Conservation (phyloP, 352 stramenopile species). For the Globisporangium camurandrum region DNA sequence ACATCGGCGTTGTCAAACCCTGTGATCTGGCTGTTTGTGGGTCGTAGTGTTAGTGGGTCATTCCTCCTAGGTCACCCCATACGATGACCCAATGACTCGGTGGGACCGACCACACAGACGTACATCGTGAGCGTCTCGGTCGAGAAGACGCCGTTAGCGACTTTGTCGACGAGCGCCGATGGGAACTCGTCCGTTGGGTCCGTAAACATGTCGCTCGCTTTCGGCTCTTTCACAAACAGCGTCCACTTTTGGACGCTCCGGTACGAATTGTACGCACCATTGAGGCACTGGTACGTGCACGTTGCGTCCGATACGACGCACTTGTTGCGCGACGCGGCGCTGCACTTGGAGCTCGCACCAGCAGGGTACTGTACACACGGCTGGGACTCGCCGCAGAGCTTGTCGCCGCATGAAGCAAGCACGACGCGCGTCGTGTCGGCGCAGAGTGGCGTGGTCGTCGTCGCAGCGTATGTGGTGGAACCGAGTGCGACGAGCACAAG, state of each 20-base stretch:
- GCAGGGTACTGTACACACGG: slow-evolving; percentile 57
- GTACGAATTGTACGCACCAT: slow-evolving; percentile 32
- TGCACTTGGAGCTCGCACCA: slow-evolving; percentile 29
- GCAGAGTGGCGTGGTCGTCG: slow-evolving; percentile 30
- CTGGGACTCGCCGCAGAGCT: slow-evolving; percentile 22
- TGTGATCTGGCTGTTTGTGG: slow-evolving; percentile 47
- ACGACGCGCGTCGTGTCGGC: slow-evolving; percentile 25
- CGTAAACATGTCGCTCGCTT: slow-evolving; percentile 32
- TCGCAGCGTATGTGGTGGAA: background rate
- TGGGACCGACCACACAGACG: slow-evolving; percentile 12
- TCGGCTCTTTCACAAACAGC: slow-evolving; percentile 64
- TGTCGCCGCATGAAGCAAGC: slow-evolving; percentile 41
- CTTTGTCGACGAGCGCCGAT: slow-evolving; percentile 38
- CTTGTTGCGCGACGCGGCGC: slow-evolving; percentile 32
- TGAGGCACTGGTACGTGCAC: slow-evolving; percentile 68
- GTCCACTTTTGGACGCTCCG: slow-evolving; percentile 33
- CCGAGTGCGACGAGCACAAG: slow-evolving; percentile 1
- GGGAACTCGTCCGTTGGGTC: slow-evolving; percentile 25
- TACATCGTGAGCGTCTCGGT: slow-evolving; percentile 44
- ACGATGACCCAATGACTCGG: no score
- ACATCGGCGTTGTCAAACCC: slow-evolving; percentile 46
- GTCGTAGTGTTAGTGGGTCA: no score
- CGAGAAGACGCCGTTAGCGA: slow-evolving; percentile 30
- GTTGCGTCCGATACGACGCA: slow-evolving; percentile 31
- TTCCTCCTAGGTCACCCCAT: no score